A percentile compares a stretch with the other conserved stretches of the same genome.
phyloP scores from a whole-genome alignment of 192 early-diverging fungal genomes.

The Diversispora epigaea region DNA sequence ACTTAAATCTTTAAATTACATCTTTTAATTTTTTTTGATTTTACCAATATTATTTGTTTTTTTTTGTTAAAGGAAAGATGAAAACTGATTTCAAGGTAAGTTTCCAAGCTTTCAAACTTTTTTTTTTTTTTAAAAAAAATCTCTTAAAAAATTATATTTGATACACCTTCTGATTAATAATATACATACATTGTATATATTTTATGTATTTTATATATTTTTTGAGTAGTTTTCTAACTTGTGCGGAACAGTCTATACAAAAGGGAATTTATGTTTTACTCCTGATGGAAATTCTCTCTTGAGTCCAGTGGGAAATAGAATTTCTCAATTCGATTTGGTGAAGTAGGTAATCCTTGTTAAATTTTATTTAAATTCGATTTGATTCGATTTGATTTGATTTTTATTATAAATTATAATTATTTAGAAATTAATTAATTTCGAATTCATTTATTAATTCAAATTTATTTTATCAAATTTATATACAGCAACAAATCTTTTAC shows the following conservation, averaged over 20 bases:
- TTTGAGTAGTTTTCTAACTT: conserved; percentile 88
- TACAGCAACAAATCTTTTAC: conserved; percentile 88
- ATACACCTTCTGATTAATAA: neutral
- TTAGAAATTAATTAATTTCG: neutral
- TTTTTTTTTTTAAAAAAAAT: neutral
- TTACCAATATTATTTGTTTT: too few relatives aligned
- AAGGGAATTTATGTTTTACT: conserved; percentile 94
- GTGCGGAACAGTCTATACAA: conserved; percentile 95
- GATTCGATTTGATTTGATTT: neutral
- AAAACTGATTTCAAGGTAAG: conserved; percentile 48
- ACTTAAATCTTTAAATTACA: too few relatives aligned
- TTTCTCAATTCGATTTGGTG: conserved; percentile 94
- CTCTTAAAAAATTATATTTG: neutral
- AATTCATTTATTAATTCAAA: neutral
- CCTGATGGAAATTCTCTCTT: conserved; percentile 91
- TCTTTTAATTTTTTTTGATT: too few relatives aligned
- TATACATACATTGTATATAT: conserved; percentile 15
- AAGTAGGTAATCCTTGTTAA: conserved; percentile 55
- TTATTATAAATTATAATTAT: neutral
- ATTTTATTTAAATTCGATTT: neutral
- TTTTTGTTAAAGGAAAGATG: conserved; percentile 26
- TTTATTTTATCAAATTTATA: conserved; percentile 18
- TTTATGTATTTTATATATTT: neutral
- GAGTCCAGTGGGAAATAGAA: conserved; percentile 95
- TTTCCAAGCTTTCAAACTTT: neutral